Evolutionary conservation across 192 early-diverging fungal species (phyloP), one percentile per base, ranked within the genome.

Genomic region (Gamsiella multidivaricata): DNA sequence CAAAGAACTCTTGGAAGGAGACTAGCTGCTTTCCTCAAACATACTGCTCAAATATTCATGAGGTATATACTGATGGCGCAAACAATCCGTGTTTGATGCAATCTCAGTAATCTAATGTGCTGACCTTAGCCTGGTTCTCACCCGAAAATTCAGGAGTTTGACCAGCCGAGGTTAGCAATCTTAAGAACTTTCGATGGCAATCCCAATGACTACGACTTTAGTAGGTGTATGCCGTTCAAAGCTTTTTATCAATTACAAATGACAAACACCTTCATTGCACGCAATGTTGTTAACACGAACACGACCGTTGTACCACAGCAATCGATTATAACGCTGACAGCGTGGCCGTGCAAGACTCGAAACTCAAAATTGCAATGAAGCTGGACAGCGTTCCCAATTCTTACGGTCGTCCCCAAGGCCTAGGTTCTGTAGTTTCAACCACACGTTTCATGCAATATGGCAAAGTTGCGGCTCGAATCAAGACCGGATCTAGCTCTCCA

Each of bases 361-460:
- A 47, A 22, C 72, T 75, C 51, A 67, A 58, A 36, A 67, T 67
- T 22, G 22, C 56, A 15, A 66, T 75, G 72, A 54, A 54, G 41
- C 72, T 75, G 2, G 72, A 75, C 39, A 25, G 34, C 12, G 25
- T 49, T 3, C 64, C 49, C 43, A 63, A 79, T 55, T 47, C 55
- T 3, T 63, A 66, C 33, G 81, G 82, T 18, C 80, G 85, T 14
- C 83, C 75, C 57, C 83, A 86, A 15, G 88, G 88, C 33, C 83
- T 89, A 33, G 90, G 90, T 0, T 84, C 88, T 3, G 81, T 84
- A 4, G 84, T 89, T 3, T 85, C 83, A 5, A 84, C 80, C 0
- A 84, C 86, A 4, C 72, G 88, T 3, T 87, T 79, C 9, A 82
- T 91, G 61, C 79, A 88, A 64, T 90, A 86, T 54, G 90, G 90